These are phyloP conservation scores for Pythium brassicae DNA, from an alignment of 352 stramenopile genomes.

Conservation along the genomic window DNA sequence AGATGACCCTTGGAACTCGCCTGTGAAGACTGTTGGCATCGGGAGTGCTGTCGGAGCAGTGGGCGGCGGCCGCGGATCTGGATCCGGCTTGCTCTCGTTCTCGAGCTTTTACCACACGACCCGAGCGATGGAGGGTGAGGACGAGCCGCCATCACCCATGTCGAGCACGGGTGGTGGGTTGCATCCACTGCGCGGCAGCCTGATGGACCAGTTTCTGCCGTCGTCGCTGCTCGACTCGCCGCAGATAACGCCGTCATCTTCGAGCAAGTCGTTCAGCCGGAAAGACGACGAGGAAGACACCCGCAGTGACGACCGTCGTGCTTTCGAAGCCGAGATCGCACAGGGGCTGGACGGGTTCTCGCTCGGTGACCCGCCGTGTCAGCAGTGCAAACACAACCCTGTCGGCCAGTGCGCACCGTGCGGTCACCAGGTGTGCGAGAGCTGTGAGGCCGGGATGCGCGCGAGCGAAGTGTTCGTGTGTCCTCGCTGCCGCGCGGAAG, in stretches of 20 bases:
- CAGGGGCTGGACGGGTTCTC: conserved; percentile 31
- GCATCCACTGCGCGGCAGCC: conserved; percentile 56
- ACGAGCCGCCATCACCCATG: conserved; percentile 38
- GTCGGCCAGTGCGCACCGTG: conserved; percentile 12
- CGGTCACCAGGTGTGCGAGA: conserved; percentile 15
- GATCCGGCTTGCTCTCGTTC: conserved; percentile 39
- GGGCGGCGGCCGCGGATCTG: not conserved
- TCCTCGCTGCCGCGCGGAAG: conserved; percentile 10
- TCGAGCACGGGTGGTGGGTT: conserved; percentile 31
- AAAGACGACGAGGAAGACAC: conserved; percentile 12
- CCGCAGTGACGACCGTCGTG: not conserved
- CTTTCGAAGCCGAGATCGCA: conserved; percentile 28
- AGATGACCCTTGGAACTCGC: conserved; percentile 48
- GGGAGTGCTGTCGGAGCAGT: conserved; percentile 1
- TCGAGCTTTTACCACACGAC: conserved; percentile 61
- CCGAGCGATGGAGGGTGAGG: conserved; percentile 22
- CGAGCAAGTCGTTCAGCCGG: conserved; percentile 17
- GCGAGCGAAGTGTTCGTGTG: conserved; percentile 1
- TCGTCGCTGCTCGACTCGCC: conserved; percentile 77
- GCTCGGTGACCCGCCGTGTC: conserved; percentile 16
- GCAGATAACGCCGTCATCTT: conserved; percentile 61
- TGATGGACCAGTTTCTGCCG: conserved; percentile 80
- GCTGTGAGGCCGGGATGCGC: conserved; percentile 7
- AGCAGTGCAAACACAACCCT: conserved; percentile 14
- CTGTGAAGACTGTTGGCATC: conserved; percentile 23